Evolutionary conservation across 768 basidiomycete species (phyloP).

Genomic region (Lactifluus hygrophoroides): DNA sequence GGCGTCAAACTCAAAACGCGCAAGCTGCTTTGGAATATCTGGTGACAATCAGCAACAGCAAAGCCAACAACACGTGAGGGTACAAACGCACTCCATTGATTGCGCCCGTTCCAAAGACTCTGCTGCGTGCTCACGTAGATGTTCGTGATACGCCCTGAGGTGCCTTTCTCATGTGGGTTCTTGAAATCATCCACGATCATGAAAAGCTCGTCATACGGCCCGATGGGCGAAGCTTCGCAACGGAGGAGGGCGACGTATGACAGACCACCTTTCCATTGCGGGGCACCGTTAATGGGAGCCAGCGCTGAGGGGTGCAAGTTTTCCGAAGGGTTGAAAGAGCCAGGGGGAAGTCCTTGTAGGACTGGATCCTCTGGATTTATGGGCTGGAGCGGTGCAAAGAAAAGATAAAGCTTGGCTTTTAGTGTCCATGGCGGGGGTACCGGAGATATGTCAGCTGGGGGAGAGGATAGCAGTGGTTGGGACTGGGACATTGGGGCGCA

Average conservation of each 20-base stretch:
- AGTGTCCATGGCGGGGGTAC: slow-evolving; percentile 12
- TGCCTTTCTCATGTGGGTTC: neutral
- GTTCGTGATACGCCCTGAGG: slow-evolving; percentile 3
- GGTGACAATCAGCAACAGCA: too few relatives aligned
- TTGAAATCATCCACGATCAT: neutral
- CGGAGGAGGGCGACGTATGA: neutral
- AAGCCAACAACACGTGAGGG: neutral
- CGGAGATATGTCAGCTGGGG: neutral
- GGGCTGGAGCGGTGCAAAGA: neutral
- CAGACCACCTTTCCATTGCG: slow-evolving; percentile 12
- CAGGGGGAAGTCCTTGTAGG: slow-evolving; percentile 15
- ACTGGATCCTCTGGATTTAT: neutral
- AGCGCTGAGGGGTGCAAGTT: slow-evolving; percentile 13
- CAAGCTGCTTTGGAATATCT: slow-evolving; percentile 16
- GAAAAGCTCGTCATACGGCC: slow-evolving; percentile 18
- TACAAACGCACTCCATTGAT: slow-evolving; percentile 10
- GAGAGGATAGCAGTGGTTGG: neutral
- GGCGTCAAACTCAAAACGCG: slow-evolving; percentile 6
- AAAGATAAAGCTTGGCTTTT: slow-evolving; percentile 6
- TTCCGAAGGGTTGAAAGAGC: slow-evolving; percentile 14
- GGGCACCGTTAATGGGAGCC: neutral
- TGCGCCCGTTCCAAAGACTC: slow-evolving; percentile 13
- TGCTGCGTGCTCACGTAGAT: slow-evolving; percentile 12
- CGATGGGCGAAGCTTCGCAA: slow-evolving; percentile 11
- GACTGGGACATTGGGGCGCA: neutral